Evolutionary conservation across 371 early-diverging fungal genomes (phyloP).

Genomic region (Apophysomyces elegans): DNA sequence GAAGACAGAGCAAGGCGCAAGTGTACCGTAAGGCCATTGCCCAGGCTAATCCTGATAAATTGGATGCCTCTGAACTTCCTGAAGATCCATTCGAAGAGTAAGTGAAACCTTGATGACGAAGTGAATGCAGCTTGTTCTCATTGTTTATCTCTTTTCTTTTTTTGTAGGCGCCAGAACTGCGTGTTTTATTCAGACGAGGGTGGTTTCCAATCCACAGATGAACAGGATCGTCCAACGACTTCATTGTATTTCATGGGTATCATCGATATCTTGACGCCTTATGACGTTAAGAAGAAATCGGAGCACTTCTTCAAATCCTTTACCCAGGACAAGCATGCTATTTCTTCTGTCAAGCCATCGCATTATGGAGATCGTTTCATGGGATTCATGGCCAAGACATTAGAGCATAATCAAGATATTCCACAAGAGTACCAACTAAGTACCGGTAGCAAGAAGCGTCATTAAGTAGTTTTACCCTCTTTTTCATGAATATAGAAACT

Average conservation of each 20-base stretch:
- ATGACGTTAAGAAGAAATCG: constrained; percentile 85
- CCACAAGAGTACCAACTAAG: constrained; percentile 41
- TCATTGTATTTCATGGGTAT: constrained; percentile 93
- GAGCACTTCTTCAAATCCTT: constrained; percentile 91
- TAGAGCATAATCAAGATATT: constrained; percentile 51
- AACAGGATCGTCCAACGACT: constrained; percentile 63
- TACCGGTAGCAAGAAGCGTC: constrained; percentile 5
- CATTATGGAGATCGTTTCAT: constrained; percentile 90
- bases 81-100: constrained; percentile 52
- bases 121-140: not conserved
- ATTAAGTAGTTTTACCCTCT: not conserved
- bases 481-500: not conserved
- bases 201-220: constrained; percentile 87
- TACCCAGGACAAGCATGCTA: constrained; percentile 74
- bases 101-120: constrained; percentile 7
- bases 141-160: not conserved
- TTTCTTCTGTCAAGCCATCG: constrained; percentile 92
- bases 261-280: constrained; percentile 98
- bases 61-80: constrained; percentile 60
- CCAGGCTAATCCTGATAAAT: constrained; percentile 71
- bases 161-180: constrained; percentile 65
- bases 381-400: constrained; percentile 76
- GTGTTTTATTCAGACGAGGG: constrained; percentile 92
- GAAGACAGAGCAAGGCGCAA: constrained; percentile 68
- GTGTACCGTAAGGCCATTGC: constrained; percentile 75